Evolutionary conservation across 140 eudicot genomes (phyloP).

Genomic region (Cichorium intybus): DNA sequence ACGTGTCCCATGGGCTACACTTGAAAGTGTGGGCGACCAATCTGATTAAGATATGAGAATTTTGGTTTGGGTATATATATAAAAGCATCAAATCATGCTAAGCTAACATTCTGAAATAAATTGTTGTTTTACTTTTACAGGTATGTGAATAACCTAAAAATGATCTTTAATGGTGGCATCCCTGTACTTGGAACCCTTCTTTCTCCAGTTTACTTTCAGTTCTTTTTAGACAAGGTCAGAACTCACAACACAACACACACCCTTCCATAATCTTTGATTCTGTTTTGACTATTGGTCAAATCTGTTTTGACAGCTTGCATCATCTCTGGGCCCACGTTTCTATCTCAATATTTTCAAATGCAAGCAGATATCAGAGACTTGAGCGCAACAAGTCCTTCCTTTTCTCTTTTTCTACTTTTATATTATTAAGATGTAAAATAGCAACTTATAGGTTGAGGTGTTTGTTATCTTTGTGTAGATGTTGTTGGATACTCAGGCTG

Average conservation of each 20-base stretch:
- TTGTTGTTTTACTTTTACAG: conserved; percentile 55
- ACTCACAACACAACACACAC: no score
- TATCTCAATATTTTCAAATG: conserved; percentile 93
- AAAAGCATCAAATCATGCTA: no score
- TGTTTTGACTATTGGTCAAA: no score
- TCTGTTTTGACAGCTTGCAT: conserved; percentile 99
- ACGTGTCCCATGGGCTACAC: no score
- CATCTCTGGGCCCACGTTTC: conserved; percentile 88
- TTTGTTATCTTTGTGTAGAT: conserved; percentile 60
- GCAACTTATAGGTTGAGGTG: neutral
- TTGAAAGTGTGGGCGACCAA: conserved; percentile 98
- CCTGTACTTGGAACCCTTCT: no score
- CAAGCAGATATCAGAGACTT: conserved; percentile 97
- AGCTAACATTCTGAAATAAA: conserved; percentile 19
- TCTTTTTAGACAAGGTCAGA: no score
- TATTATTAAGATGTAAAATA: neutral
- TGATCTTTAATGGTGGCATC: conserved; percentile 68
- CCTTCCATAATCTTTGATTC: conserved; percentile 12
- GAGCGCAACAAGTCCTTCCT: conserved; percentile 81
- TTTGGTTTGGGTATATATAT: conserved; percentile 10
- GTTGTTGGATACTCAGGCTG: conserved; percentile 95
- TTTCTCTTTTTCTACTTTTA: conserved; percentile 9
- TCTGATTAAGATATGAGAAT: conserved; percentile 82
- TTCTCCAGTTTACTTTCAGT: no score
- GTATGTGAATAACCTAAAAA: conserved; percentile 80